Base-by-base conservation (phyloP, 2,329 filamentous ascomycete genomes). In the Phialocephala sp. region DNA sequence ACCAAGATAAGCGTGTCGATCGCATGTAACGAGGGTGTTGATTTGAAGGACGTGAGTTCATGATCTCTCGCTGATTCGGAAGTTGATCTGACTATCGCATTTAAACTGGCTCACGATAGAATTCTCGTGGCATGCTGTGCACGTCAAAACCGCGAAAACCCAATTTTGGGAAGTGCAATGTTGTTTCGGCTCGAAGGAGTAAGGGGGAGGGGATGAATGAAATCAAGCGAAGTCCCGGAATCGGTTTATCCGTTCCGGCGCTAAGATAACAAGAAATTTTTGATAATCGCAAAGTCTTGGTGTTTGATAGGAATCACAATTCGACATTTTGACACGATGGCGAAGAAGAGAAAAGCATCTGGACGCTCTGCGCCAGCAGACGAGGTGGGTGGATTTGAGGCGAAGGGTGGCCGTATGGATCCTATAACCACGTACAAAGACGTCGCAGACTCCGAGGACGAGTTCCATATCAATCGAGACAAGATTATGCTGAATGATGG, bases 391-490 rank as follows among this genome's bases (percentile, higher is more conserved):
- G 68, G 67, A 12, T 72, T 64, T 22, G 66, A 72, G 20, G 35
- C 66, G 1, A 69, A 67, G 54, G 66, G 69, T 11, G 72, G 71
- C 4, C 73, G 69, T 59, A 64, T 74, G 20, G 67, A 62, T 4
- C 67, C 71, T 20, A 72, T 74, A 15, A 72, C 70, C 2, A 89
- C 87, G 2, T 94, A 86, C 78, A 89, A 94, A 78, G 93, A 97
- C 79, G 90, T 99, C 72, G 92, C 94, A 70, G 90, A 97, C 77
- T 96, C 93, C 1, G 93, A 97, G 77, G 95, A 99, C 78, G 93
- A 97, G 76, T 97, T 97, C 77, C 92, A 94, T 74, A 83, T 94
- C 66, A 90, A 94, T 69, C 87, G 91, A 70, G 95, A 99, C 79
- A 90, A 92, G 75, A 89, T 99, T 68, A 79, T 94, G 74, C 84